These are phyloP conservation scores for Passalora sequoiae DNA, from an alignment of 2,329 filamentous ascomycete genomes.

Conservation along the genomic window DNA sequence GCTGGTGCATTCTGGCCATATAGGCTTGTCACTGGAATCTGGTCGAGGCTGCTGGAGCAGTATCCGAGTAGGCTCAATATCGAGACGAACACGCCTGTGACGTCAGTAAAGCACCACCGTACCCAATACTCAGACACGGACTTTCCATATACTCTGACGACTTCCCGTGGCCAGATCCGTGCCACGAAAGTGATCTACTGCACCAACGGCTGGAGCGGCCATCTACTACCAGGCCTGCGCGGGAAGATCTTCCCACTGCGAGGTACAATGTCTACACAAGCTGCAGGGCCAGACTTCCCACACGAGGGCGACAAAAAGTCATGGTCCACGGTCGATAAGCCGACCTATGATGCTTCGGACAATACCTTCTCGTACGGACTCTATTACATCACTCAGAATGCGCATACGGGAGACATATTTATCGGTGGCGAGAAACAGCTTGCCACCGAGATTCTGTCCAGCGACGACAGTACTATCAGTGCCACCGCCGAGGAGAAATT, in stretches of 20 bases:
- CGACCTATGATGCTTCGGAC: conserved; percentile 13
- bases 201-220: conserved; percentile 19
- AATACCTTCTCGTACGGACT: conserved; percentile 17
- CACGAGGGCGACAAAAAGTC: conserved; percentile 14
- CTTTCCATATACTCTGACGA: conserved; percentile 14
- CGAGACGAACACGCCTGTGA: conserved; percentile 20
- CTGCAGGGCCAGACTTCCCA: conserved; percentile 9
- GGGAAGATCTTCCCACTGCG: conserved; percentile 21
- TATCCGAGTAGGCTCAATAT: conserved; percentile 13
- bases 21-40: conserved; percentile 18
- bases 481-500: conserved; percentile 9
- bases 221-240: conserved; percentile 18
- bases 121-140: conserved; percentile 1
- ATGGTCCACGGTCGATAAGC: conserved; percentile 15
- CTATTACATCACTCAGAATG: conserved; percentile 21
- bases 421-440: conserved; percentile 18
- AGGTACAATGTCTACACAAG: conserved; percentile 20
- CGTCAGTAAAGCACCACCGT: conserved; percentile 8
- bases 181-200: conserved; percentile 18
- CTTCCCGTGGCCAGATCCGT: conserved; percentile 13
- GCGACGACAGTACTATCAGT: conserved; percentile 16
- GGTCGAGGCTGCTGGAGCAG: conserved; percentile 12
- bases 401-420: conserved; percentile 19
- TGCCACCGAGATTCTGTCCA: conserved; percentile 12
- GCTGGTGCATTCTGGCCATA: conserved; percentile 24